Percentiles rank a stretch among this genome's conserved stretches.
phyloP scores from a whole-genome alignment of 176 grass and related monocot genomes.

The Ensete ventricosum region DNA sequence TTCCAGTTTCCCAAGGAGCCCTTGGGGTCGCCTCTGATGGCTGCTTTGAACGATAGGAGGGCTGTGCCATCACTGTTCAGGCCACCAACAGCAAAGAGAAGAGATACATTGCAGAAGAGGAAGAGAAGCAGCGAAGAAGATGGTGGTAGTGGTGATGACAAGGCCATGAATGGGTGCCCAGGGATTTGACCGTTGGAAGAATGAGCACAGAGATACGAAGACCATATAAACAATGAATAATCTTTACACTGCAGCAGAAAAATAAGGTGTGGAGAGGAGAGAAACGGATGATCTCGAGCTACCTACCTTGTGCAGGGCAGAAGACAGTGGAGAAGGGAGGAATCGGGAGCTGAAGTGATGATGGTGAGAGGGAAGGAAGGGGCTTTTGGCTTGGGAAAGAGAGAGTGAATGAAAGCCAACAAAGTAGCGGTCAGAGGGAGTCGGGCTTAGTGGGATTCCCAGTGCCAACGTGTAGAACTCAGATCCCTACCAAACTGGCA shows the following conservation, averaged over 20 bases:
- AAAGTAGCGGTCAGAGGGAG: too few species aligned
- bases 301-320: too few species aligned
- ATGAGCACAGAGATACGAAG: not conserved
- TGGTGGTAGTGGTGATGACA: not conserved
- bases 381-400: too few species aligned
- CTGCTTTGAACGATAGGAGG: conserved; percentile 4
- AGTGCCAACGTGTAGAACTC: too few species aligned
- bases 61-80: conserved; percentile 9
- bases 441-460: too few species aligned
- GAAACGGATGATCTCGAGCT: too few species aligned
- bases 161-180: not conserved
- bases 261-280: too few species aligned
- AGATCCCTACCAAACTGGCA: too few species aligned
- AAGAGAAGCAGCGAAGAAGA: not conserved
- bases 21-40: conserved; percentile 6
- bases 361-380: too few species aligned
- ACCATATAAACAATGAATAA: not conserved
- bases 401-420: too few species aligned
- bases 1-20: not conserved
- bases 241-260: not conserved
- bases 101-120: not conserved
- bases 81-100: not conserved
- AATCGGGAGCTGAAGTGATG: too few species aligned
- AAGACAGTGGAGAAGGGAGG: too few species aligned
- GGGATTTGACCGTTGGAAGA: not conserved